Percentiles rank a stretch among this genome's conserved stretches.
These are phyloP conservation scores for Asterochloris erici DNA, from an alignment of 139 green algal species.

Conservation along the genomic window DNA sequence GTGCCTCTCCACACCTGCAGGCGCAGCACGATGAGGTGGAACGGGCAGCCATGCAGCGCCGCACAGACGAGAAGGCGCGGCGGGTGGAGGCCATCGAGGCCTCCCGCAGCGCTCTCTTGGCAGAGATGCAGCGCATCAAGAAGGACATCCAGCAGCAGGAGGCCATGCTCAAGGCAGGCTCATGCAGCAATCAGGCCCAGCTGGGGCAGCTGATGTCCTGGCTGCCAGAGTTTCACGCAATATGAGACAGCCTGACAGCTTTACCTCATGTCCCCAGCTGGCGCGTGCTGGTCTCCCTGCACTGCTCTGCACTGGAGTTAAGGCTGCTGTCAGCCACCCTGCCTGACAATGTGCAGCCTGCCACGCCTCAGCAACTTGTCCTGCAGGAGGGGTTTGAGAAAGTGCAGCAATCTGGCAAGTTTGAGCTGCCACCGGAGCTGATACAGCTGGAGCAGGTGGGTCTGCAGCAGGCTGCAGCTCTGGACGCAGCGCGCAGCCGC, in stretches of 20 bases:
- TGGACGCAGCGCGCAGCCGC: not conserved
- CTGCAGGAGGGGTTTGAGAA: conserved; percentile 17
- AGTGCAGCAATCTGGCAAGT: conserved; percentile 14
- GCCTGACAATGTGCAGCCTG: not conserved
- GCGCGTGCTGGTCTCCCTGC: too few relatives aligned
- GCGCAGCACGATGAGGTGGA: conserved; percentile 7
- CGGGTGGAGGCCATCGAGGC: conserved; percentile 12
- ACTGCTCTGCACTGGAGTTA: not conserved
- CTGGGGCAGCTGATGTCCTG: not conserved
- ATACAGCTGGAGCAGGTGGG: conserved; percentile 9
- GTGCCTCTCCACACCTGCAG: not conserved
- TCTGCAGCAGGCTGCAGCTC: not conserved
- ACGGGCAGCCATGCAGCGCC: not conserved
- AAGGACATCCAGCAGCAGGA: conserved; percentile 24
- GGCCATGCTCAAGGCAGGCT: conserved; percentile 9
- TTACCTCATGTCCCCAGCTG: too few relatives aligned
- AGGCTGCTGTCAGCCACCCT: not conserved
- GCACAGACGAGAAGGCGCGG: conserved; percentile 18
- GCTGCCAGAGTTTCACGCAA: not conserved
- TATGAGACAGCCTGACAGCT: not conserved
- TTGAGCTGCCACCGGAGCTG: conserved; percentile 23
- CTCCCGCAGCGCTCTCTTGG: conserved; percentile 1
- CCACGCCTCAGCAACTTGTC: not conserved
- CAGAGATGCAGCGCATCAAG: conserved; percentile 21
- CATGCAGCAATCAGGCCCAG: not conserved